Evolutionary conservation across 2,329 filamentous ascomycete genomes (phyloP), one percentile per base, ranked within the genome.

Genomic region (Tolypocladium nubicola): DNA sequence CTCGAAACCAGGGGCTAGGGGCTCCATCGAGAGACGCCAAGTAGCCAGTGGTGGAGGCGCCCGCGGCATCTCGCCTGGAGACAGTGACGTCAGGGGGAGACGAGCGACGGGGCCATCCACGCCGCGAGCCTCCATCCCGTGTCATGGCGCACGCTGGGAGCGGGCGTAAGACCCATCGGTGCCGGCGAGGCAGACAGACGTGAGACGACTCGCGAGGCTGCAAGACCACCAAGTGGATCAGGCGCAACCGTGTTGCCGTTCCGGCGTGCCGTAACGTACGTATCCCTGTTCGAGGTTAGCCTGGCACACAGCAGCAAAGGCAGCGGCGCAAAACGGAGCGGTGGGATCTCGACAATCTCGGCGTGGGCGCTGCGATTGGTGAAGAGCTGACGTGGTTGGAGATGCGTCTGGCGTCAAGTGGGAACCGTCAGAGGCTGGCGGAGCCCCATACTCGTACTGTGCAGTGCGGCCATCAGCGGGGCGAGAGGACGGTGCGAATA

Each of bases 361-460:
- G 23, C 43, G 11, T 45, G n/a, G 41, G 41, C 9, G 41, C 43
- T 26, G 43, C 43, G 23, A 47, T 47, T 47, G 43, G 45, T 49
- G 45, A 33, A 19, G 16, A 7, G 23, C 26, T 23, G 26, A 33
- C 19, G 45, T 19, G 45, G 45, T 41, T 53, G 35, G 21, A 16
- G 14, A 26, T 55, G 35, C 7, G 26, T 23, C 37, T 37, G 43
- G 43, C 23, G 43, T 21, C 23, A 30, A 16, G 43, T 47, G 43
- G 37, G 43, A 21, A 30, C 43, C 43, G 23, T n/a, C 30, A 19
- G 43, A 45, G 43, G 43, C 23, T 19, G 23, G 43, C 43, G 43
- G 43, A 30, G 52, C 35, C 14, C 37, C 21, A 16, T 53, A 39
- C 59, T 60, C 21, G 4, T 53, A 40, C 59, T 60, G 59, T 60